Base-by-base conservation (phyloP, 2,329 filamentous ascomycete genomes). In the Penicillium rolfsii region DNA sequence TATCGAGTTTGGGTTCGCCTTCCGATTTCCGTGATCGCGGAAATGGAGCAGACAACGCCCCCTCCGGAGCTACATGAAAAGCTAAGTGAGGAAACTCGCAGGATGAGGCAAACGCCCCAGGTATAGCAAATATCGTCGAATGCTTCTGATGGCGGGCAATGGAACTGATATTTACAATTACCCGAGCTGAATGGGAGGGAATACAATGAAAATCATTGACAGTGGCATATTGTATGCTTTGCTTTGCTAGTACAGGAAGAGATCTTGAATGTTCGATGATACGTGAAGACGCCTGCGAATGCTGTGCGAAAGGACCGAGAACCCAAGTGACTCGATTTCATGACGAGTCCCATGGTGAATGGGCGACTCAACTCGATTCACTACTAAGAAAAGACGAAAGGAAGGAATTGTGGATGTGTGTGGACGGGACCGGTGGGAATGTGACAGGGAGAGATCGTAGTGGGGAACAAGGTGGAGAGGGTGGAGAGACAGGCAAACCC, bases 271-370 rank as follows among this genome's bases (percentile, higher is more conserved):
- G 30, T 52, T 43, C n/a, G 8, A 49, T 22, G 26, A 11, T 36
- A 43, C 28, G 41, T 24, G 36, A 36, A 28, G 40, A 54, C 60
- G 60, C 60, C 60, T 50, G 36, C 22, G 40, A 52, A 58, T 60
- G 60, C 60, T 57, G 11, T 26, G 46, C 28, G 4, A 16, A 16
- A 43, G 33, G 46, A 36, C 22, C 43, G 45, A 58, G 24, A 45
- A 54, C 24, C 26, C 52, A 38, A 30, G 22, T 45, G 45, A 58
- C 55, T 61, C 55, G 45, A 50, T 38, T 48, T 38, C 52, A 38
- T 55, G 16, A 57, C 50, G 55, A 61, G 59, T 52, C 52, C 26
- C 4, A 14, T 14, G 16, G n/a, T 40, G 3, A 8, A 24, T 4
- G 22, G 22, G 24, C 19, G 12, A 19, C 35, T 38, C 50, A 14